These are phyloP conservation scores for Thermomucor indicae-seudaticae DNA, from an alignment of 371 early-diverging fungal species.

Conservation along the genomic window DNA sequence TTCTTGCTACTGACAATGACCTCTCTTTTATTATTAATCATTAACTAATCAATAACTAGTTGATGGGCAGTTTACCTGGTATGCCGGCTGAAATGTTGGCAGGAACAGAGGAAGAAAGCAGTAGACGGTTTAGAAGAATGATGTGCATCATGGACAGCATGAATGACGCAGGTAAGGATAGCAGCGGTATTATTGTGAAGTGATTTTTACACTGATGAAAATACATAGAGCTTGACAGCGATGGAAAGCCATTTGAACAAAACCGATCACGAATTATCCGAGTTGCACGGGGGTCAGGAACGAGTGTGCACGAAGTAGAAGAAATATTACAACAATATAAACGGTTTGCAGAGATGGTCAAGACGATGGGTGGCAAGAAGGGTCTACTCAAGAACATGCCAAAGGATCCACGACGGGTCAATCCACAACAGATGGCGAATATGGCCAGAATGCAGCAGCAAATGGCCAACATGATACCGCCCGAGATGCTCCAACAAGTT, in stretches of 20 bases:
- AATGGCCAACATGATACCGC: conserved; percentile 69
- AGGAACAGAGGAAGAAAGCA: conserved; percentile 24
- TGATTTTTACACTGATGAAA: neutral
- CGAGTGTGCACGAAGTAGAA: conserved; percentile 80
- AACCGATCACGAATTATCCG: conserved; percentile 81
- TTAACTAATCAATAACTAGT: conserved; percentile 1
- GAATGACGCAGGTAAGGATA: conserved; percentile 67
- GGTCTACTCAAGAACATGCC: conserved; percentile 75
- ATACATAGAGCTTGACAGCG: conserved; percentile 82
- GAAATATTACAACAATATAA: conserved; percentile 83
- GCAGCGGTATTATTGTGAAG: neutral
- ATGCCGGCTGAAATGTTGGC: conserved; percentile 81
- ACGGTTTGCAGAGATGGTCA: conserved; percentile 89
- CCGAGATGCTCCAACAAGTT: conserved; percentile 73
- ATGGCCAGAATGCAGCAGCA: conserved; percentile 70
- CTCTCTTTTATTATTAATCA: no score
- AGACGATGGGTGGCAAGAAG: conserved; percentile 95
- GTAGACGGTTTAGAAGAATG: conserved; percentile 62
- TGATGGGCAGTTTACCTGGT: conserved; percentile 98
- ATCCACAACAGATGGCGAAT: conserved; percentile 53
- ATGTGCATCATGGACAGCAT: conserved; percentile 98
- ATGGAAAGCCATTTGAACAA: conserved; percentile 82
- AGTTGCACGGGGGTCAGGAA: conserved; percentile 93
- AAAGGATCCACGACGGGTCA: conserved; percentile 47
- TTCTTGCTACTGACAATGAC: neutral